Conservation (phyloP, 2,329 filamentous ascomycete species). For the Coleophoma eucalyptorum region DNA sequence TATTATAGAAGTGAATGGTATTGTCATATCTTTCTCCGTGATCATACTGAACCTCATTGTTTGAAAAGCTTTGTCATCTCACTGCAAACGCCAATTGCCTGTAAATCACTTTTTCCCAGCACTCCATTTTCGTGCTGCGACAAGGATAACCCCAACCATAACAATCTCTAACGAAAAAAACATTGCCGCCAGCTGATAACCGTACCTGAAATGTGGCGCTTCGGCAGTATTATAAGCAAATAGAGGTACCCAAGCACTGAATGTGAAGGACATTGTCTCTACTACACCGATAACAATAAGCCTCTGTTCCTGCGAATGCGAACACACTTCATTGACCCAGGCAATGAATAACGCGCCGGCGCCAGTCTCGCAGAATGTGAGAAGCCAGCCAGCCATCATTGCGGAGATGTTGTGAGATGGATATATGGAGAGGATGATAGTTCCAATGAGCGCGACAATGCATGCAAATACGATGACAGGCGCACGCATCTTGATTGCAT, state of each 20-base stretch:
- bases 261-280: slow-evolving; percentile 15
- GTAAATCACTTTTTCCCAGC: not conserved
- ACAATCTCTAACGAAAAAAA: slow-evolving; percentile 23
- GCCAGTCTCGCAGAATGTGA: not conserved
- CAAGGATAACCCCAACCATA: not conserved
- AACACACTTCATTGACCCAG: slow-evolving; percentile 20
- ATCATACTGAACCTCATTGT: no score
- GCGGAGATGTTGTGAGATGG: slow-evolving; percentile 14
- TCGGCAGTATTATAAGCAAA: slow-evolving; percentile 12
- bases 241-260: slow-evolving; percentile 12
- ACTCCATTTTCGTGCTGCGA: not conserved
- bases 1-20: no score
- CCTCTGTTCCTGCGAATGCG: slow-evolving; percentile 13
- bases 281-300: slow-evolving; percentile 14
- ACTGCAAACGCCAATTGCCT: no score
- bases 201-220: slow-evolving; percentile 27
- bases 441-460: not conserved
- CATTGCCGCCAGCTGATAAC: slow-evolving; percentile 26
- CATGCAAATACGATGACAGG: slow-evolving; percentile 15
- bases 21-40: no score
- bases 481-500: slow-evolving; percentile 13
- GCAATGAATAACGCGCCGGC: slow-evolving; percentile 3
- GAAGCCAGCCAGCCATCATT: slow-evolving; percentile 4
- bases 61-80: no score
- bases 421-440: slow-evolving; percentile 1